A percentile compares a stretch with the other conserved stretches of the same genome.
Conservation (phyloP, 331 rosid genomes). For the Prunus yedoensis region DNA sequence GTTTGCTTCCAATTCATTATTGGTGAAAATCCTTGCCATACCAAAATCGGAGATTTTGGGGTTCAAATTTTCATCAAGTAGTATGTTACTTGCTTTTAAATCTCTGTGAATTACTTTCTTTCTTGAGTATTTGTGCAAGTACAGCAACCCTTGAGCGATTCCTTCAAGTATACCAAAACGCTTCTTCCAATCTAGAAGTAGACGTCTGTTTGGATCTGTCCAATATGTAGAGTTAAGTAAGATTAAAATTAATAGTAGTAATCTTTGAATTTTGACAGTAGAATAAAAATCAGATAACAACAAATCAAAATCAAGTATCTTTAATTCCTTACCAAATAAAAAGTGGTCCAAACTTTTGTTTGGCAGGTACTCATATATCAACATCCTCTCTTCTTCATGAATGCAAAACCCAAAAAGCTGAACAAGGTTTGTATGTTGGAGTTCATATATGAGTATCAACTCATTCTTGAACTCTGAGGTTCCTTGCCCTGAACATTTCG, state of each 20-base stretch:
- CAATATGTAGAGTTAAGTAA: neutral
- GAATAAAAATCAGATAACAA: neutral
- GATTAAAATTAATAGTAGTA: neutral
- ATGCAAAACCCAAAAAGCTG: no score
- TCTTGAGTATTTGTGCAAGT: no score
- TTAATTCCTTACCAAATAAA: neutral
- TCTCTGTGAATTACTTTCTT: no score
- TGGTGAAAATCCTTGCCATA: neutral
- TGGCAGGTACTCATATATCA: no score
- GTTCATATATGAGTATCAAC: no score
- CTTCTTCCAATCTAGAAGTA: neutral
- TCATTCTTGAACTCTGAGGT: neutral
- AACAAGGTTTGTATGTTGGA: no score
- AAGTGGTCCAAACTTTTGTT: neutral
- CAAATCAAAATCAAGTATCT: neutral
- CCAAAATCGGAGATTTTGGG: conserved; percentile 1
- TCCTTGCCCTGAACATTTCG: neutral
- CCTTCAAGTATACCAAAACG: neutral
- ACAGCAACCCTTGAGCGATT: no score
- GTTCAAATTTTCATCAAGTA: conserved; percentile 2
- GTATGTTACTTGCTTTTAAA: conserved; percentile 1
- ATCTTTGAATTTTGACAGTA: neutral
- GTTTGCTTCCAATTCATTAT: neutral
- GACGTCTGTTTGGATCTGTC: neutral
- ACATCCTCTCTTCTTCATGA: no score